Evolutionary conservation across 1,284 basidiomycete species (phyloP).

Genomic region (Ganoderma sp.): DNA sequence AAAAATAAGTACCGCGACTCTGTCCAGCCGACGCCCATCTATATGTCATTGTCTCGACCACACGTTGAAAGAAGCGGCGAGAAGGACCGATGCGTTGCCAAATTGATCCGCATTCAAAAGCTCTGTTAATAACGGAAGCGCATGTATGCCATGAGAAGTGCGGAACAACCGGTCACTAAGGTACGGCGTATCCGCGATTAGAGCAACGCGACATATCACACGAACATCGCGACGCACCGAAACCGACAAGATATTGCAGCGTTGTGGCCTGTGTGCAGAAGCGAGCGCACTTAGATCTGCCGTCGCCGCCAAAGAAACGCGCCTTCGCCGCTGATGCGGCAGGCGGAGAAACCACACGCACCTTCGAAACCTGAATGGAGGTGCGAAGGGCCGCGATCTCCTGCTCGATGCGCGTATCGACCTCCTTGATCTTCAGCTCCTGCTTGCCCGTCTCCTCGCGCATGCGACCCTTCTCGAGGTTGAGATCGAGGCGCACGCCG

Average conservation of each 20-base stretch:
- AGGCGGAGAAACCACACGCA: conserved; percentile 34
- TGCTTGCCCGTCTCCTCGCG: conserved; percentile 92
- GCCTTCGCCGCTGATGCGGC: conserved; percentile 1
- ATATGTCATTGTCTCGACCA: background rate
- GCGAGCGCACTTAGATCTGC: conserved; percentile 1
- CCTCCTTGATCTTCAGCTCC: conserved; percentile 97
- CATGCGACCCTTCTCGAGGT: conserved; percentile 96
- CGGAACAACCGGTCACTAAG: conserved; percentile 87
- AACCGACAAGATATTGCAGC: conserved; percentile 82
- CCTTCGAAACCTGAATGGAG: conserved; percentile 92
- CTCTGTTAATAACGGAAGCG: conserved; percentile 58
- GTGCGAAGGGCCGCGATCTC: conserved; percentile 93
- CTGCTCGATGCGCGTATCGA: conserved; percentile 96
- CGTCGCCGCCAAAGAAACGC: conserved; percentile 2
- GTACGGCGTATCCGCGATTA: background rate
- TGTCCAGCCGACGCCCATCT: conserved; percentile 16
- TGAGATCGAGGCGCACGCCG: conserved; percentile 93
- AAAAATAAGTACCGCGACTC: conserved; percentile 9
- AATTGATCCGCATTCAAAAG: background rate
- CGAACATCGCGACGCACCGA: conserved; percentile 57
- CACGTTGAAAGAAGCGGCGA: background rate
- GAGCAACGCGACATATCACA: background rate
- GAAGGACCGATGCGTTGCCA: background rate
- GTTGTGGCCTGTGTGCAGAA: conserved; percentile 67
- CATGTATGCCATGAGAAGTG: conserved; percentile 84